phyloP scores from a whole-genome alignment of 1,139 yeast species.

The Suhomyces taliae region DNA sequence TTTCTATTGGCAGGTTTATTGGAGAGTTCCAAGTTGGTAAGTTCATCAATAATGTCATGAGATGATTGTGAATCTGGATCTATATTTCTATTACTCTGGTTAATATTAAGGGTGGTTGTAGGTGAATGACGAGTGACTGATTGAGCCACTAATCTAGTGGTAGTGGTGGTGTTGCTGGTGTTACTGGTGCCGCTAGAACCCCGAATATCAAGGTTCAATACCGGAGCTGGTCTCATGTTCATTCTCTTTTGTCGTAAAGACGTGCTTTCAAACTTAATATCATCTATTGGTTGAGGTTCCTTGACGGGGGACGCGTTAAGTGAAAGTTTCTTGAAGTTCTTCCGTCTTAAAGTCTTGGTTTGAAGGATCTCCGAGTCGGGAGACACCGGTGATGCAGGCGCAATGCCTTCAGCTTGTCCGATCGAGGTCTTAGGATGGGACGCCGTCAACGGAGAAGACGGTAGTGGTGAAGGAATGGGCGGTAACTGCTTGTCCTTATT shows the following conservation, averaged over 20 bases:
- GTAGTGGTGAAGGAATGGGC: slow-evolving; percentile 33
- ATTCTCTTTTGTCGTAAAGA: slow-evolving; percentile 17
- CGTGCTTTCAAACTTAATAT: slow-evolving; percentile 8
- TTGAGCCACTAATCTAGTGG: slow-evolving; percentile 8
- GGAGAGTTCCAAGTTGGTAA: slow-evolving; percentile 28
- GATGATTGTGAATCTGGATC: slow-evolving; percentile 32
- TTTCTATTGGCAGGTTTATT: slow-evolving; percentile 18
- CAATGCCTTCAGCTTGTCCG: background rate
- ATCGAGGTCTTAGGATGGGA: background rate
- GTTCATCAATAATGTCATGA: slow-evolving; percentile 27
- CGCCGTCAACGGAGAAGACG: slow-evolving; percentile 9
- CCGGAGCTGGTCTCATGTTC: slow-evolving; percentile 22
- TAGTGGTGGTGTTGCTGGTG: slow-evolving; percentile 2
- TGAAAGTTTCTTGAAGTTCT: slow-evolving; percentile 72
- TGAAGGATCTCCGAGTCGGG: slow-evolving; percentile 28
- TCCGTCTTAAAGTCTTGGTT: slow-evolving; percentile 65
- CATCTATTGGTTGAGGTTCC: slow-evolving; percentile 3
- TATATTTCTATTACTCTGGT: slow-evolving; percentile 25
- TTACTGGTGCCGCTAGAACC: background rate
- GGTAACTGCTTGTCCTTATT: slow-evolving; percentile 40
- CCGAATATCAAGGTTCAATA: slow-evolving; percentile 12
- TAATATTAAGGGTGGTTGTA: slow-evolving; percentile 14
- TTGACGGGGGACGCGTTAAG: slow-evolving; percentile 28
- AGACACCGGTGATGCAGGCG: slow-evolving; percentile 2
- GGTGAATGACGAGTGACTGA: slow-evolving; percentile 7